Evolutionary conservation across 2,329 filamentous ascomycete species (phyloP).

Genomic region (Penicillium glabrum): DNA sequence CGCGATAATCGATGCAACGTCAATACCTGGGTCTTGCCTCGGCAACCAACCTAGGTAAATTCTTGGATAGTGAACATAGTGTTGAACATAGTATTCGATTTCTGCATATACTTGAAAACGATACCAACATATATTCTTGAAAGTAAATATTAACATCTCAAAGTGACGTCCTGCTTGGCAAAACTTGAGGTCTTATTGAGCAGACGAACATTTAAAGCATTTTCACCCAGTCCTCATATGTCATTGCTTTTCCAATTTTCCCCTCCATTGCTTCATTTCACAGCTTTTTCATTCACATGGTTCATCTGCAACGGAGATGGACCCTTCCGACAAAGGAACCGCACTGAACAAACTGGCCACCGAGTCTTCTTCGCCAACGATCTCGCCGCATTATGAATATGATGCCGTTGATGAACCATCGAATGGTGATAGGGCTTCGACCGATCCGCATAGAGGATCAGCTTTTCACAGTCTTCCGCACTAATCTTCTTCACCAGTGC

Average conservation of each 20-base stretch:
- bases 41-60: too few relatives aligned
- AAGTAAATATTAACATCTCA: background rate
- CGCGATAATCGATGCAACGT: too few relatives aligned
- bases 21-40: too few relatives aligned
- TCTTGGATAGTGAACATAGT: background rate
- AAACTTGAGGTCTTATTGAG: background rate
- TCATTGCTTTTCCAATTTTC: background rate
- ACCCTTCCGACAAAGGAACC: constrained; percentile 17
- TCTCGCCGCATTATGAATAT: constrained; percentile 17
- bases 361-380: constrained; percentile 17
- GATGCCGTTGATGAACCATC: constrained; percentile 15
- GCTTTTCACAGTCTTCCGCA: background rate
- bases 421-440: constrained; percentile 17
- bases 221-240: background rate
- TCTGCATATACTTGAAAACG: background rate
- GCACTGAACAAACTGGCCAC: constrained; percentile 11
- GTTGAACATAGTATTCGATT: background rate
- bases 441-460: constrained; percentile 20
- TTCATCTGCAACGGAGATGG: constrained; percentile 1
- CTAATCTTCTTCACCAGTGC: constrained; percentile 7
- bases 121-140: background rate
- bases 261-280: background rate
- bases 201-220: background rate
- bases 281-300: background rate
- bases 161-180: background rate